A percentile compares a stretch with the other conserved stretches of the same genome.
phyloP scores from a whole-genome alignment of 495 filamentous ascomycete species.

The Bathelium albidoporum region DNA sequence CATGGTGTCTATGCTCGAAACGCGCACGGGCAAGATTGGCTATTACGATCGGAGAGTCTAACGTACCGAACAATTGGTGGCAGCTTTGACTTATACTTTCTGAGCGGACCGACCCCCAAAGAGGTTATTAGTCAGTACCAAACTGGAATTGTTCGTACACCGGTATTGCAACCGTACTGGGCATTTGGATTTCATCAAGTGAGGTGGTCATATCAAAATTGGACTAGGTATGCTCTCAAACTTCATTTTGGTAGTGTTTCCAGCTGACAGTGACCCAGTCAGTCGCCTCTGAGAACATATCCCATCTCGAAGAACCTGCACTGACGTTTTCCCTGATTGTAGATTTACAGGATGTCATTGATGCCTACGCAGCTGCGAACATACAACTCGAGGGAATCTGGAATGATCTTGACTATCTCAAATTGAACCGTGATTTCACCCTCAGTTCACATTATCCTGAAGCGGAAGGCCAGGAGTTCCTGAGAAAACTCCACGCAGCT shows the following conservation, averaged over 20 bases:
- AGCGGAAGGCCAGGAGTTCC: constrained; percentile 12
- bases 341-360: constrained; percentile 18
- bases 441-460: constrained; percentile 11
- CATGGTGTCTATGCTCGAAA: constrained; percentile 22
- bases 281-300: constrained; percentile 74
- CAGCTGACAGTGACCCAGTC: constrained; percentile 34
- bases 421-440: constrained; percentile 16
- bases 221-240: constrained; percentile 1
- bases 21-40: constrained; percentile 22
- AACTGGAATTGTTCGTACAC: constrained; percentile 10
- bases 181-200: constrained; percentile 14
- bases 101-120: constrained; percentile 13
- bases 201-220: constrained; percentile 16
- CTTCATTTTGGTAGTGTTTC: constrained; percentile 20
- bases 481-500: constrained; percentile 13
- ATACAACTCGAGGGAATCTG: constrained; percentile 16
- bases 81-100: constrained; percentile 22
- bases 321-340: constrained; percentile 58
- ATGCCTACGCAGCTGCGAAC: constrained; percentile 13
- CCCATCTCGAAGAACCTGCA: constrained; percentile 78
- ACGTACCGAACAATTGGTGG: constrained; percentile 23
- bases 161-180: constrained; percentile 17
- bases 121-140: constrained; percentile 18
- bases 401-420: constrained; percentile 20
- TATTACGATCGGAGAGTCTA: constrained; percentile 11